A percentile compares a stretch with the other conserved stretches of the same genome.
Evolutionary conservation across 2,329 filamentous ascomycete genomes (phyloP).

Genomic region (Endocalyx cinctus): DNA sequence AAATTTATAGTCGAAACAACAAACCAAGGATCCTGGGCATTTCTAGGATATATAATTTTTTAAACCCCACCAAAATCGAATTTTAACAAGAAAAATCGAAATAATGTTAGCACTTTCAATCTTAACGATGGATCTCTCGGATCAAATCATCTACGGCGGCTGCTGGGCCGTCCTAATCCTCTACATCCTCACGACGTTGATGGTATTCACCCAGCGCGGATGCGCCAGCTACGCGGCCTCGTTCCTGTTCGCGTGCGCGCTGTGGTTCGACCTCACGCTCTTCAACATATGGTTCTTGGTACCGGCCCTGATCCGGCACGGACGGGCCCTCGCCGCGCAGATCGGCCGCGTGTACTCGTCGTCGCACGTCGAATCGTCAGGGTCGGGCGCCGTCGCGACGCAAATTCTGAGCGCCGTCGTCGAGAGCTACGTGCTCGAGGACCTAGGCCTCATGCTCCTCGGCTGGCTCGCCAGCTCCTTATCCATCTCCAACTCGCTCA

Average conservation of each 20-base stretch:
- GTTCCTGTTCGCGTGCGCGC: constrained; percentile 17
- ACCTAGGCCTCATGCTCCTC: constrained; percentile 14
- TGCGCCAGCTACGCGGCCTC: constrained; percentile 12
- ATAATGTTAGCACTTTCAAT: too few relatives aligned
- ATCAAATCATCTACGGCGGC: constrained; percentile 15
- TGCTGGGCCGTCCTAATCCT: constrained; percentile 16
- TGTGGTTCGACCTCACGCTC: constrained; percentile 15
- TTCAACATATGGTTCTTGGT: constrained; percentile 20
- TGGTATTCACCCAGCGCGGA: constrained; percentile 11
- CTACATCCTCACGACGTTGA: constrained; percentile 14
- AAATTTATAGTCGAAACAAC: too few relatives aligned
- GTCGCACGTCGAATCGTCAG: too few relatives aligned
- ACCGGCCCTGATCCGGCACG: constrained; percentile 14
- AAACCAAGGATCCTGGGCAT: too few relatives aligned
- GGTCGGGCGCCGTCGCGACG: background rate
- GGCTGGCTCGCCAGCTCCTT: constrained; percentile 19
- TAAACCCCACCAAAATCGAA: too few relatives aligned
- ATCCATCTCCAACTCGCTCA: constrained; percentile 16
- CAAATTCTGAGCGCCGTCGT: constrained; percentile 5
- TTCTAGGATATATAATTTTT: too few relatives aligned
- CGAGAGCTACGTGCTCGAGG: constrained; percentile 10
- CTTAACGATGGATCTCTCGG: constrained; percentile 9
- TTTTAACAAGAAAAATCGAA: too few relatives aligned
- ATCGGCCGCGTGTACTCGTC: too few relatives aligned
- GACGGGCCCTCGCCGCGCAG: background rate